Evolutionary conservation across 2,329 filamentous ascomycete species (phyloP).

Genomic region (Hypoxylon sp.): DNA sequence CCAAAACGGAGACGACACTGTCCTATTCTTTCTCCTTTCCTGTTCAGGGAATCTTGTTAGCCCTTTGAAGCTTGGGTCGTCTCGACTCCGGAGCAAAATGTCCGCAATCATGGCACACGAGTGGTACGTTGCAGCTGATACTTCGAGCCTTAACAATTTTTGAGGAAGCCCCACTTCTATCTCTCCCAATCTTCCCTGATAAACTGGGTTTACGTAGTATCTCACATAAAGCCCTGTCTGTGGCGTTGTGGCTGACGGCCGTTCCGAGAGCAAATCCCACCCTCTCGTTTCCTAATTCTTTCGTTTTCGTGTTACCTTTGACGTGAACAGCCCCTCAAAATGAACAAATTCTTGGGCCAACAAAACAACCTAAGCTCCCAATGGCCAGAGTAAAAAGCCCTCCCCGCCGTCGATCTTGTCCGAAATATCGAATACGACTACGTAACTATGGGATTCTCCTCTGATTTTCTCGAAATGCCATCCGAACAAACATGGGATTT

Average conservation of each 20-base stretch:
- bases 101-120: slow-evolving; percentile 24
- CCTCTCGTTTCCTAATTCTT: slow-evolving; percentile 1
- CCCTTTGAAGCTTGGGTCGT: slow-evolving; percentile 23
- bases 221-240: slow-evolving; percentile 5
- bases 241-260: slow-evolving; percentile 29
- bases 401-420: slow-evolving; percentile 40
- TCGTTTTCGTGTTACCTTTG: slow-evolving; percentile 4
- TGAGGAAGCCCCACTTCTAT: neutral
- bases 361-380: slow-evolving; percentile 7
- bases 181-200: slow-evolving; percentile 3
- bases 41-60: slow-evolving; percentile 19
- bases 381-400: slow-evolving; percentile 7
- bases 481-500: slow-evolving; percentile 44
- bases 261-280: neutral
- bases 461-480: slow-evolving; percentile 42
- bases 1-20: slow-evolving; percentile 22
- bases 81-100: slow-evolving; percentile 40
- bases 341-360: slow-evolving; percentile 27
- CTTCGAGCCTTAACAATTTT: slow-evolving; percentile 48
- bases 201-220: neutral
- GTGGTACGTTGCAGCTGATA: slow-evolving; percentile 26
- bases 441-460: slow-evolving; percentile 35
- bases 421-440: slow-evolving; percentile 11
- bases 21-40: slow-evolving; percentile 25
- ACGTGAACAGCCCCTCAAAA: slow-evolving; percentile 21